phyloP scores from a whole-genome alignment of 2,329 filamentous ascomycete species.

The Gyromitra esculenta region DNA sequence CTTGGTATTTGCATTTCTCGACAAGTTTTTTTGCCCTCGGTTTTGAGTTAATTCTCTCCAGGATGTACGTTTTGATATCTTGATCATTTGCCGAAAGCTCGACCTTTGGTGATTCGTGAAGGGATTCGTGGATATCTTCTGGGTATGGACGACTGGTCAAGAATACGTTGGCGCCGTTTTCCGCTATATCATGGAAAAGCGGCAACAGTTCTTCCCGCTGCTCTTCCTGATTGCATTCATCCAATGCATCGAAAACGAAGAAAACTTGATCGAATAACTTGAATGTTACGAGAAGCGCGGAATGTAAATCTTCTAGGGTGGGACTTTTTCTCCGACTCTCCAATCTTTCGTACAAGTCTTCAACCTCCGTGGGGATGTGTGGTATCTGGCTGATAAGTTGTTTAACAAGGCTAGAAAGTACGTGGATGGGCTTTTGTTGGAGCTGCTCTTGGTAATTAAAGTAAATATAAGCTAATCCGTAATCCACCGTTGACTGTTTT shows the following conservation, averaged over 20 bases:
- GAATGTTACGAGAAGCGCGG: background rate
- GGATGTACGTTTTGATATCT: background rate
- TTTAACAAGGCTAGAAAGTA: conserved; percentile 14
- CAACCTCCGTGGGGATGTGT: background rate
- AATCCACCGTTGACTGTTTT: background rate
- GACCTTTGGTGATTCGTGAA: background rate
- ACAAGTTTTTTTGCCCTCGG: conserved; percentile 1
- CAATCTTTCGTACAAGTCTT: background rate
- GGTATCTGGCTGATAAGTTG: background rate
- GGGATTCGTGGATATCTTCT: conserved; percentile 10
- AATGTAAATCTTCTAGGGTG: background rate
- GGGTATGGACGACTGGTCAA: conserved; percentile 2
- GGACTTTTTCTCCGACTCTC: background rate
- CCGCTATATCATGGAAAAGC: background rate
- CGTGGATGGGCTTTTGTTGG: background rate
- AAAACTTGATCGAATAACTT: background rate
- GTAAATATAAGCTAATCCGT: conserved; percentile 6
- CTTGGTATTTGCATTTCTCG: background rate
- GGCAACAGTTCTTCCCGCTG: background rate
- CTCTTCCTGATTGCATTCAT: conserved; percentile 4
- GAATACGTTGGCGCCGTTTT: background rate
- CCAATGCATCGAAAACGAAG: conserved; percentile 20
- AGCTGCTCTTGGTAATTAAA: conserved; percentile 10
- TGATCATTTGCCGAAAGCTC: background rate
- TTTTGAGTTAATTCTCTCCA: background rate